Evolutionary conservation across 2,329 filamentous ascomycete genomes (phyloP).

Genomic region (Sphaerulina musiva): DNA sequence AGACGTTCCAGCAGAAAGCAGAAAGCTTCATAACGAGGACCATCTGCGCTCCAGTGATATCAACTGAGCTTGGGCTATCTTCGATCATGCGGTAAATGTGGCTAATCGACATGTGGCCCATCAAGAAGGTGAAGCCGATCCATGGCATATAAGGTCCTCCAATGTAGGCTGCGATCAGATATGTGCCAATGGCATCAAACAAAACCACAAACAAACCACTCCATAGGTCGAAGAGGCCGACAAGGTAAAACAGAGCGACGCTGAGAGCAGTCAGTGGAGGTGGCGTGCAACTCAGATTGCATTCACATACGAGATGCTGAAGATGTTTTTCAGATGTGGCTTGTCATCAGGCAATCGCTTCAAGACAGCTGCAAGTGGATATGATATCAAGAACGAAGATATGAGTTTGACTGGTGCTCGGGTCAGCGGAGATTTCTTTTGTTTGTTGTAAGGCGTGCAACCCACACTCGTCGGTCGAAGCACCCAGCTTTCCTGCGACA

Average conservation of each 20-base stretch:
- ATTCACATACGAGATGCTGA: slow-evolving; percentile 63
- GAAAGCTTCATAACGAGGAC: slow-evolving; percentile 96
- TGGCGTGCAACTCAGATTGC: neutral
- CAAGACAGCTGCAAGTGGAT: slow-evolving; percentile 78
- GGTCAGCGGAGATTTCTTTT: slow-evolving; percentile 1
- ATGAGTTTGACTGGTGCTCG: slow-evolving; percentile 74
- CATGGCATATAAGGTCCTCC: slow-evolving; percentile 94
- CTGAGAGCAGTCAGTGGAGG: slow-evolving; percentile 37
- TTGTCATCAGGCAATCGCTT: slow-evolving; percentile 84
- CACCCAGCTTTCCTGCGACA: slow-evolving; percentile 51
- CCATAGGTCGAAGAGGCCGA: slow-evolving; percentile 93
- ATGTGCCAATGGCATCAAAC: slow-evolving; percentile 72
- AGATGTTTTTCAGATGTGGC: slow-evolving; percentile 79
- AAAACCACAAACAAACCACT: slow-evolving; percentile 69
- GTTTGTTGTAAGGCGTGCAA: neutral
- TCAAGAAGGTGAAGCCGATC: slow-evolving; percentile 87
- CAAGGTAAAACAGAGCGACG: slow-evolving; percentile 79
- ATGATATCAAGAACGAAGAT: slow-evolving; percentile 82
- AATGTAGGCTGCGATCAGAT: slow-evolving; percentile 74
- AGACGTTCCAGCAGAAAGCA: slow-evolving; percentile 96
- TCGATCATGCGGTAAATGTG: slow-evolving; percentile 75
- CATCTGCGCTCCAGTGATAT: slow-evolving; percentile 96
- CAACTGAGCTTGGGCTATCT: slow-evolving; percentile 60
- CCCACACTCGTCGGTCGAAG: slow-evolving; percentile 59
- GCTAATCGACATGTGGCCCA: slow-evolving; percentile 89